phyloP scores from a whole-genome alignment of 495 filamentous ascomycete species.

The Stereocaulon alpinum region DNA sequence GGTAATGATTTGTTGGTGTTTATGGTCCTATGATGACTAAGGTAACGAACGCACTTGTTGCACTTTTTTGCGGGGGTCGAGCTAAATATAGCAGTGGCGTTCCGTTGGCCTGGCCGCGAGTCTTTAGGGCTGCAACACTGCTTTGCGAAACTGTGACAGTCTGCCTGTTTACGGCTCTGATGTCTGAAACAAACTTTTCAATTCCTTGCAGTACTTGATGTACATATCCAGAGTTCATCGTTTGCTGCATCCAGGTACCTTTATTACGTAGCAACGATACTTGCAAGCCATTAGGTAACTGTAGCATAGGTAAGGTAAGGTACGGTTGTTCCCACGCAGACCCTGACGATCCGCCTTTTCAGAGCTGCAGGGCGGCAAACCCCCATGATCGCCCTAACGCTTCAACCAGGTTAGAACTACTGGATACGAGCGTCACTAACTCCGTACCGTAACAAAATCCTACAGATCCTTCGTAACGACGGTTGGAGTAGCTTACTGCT shows the following conservation, averaged over 20 bases:
- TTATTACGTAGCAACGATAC: too few relatives aligned
- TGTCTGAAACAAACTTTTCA: too few relatives aligned
- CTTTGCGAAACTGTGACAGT: background rate
- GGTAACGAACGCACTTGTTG: background rate
- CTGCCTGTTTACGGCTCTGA: too few relatives aligned
- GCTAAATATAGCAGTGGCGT: conserved; percentile 1
- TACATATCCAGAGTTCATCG: too few relatives aligned
- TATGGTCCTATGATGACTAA: conserved; percentile 2
- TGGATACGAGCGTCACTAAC: background rate
- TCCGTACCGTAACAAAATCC: too few relatives aligned
- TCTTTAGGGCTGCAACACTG: background rate
- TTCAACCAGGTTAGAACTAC: background rate
- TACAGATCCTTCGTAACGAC: background rate
- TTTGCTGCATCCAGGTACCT: too few relatives aligned
- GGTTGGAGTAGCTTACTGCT: background rate
- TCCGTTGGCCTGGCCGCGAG: background rate
- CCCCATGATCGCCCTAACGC: background rate
- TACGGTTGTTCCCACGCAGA: background rate
- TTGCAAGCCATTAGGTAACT: too few relatives aligned
- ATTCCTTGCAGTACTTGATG: too few relatives aligned
- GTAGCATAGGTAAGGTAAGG: too few relatives aligned
- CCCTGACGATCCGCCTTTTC: background rate
- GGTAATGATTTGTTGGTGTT: conserved; percentile 3
- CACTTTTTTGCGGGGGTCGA: background rate
- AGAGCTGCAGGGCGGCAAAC: background rate